Percentiles rank a stretch among this genome's conserved stretches.
Evolutionary conservation across 768 basidiomycete species (phyloP).

Genomic region (Glaciozyma martinii): DNA sequence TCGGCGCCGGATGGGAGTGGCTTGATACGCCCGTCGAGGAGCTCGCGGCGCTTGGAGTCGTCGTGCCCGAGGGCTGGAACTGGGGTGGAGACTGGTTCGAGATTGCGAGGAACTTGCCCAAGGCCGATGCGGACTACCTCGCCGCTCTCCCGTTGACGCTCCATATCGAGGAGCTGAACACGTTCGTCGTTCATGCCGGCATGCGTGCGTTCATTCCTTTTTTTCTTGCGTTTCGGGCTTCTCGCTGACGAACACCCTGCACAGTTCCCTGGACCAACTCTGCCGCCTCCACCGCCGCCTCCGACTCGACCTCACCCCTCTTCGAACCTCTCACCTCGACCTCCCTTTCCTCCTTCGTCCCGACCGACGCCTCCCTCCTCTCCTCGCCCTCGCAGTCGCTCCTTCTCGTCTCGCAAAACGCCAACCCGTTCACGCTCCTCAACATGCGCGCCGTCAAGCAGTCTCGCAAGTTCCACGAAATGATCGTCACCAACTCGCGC

Average conservation of each 20-base stretch:
- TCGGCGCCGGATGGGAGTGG: constrained; percentile 2
- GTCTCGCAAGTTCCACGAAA: background rate
- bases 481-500: background rate
- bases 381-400: constrained; percentile 1
- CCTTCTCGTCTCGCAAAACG: constrained; percentile 18
- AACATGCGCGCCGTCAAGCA: constrained; percentile 21
- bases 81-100: constrained; percentile 28
- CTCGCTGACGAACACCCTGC: background rate
- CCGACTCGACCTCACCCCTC: constrained; percentile 4
- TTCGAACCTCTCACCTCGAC: background rate
- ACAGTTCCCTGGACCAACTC: constrained; percentile 18
- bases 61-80: constrained; percentile 19
- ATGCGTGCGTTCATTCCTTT: constrained; percentile 6
- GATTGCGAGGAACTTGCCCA: constrained; percentile 17
- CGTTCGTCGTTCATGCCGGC: constrained; percentile 30
- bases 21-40: background rate
- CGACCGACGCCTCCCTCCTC: constrained; percentile 3
- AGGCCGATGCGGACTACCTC: constrained; percentile 15
- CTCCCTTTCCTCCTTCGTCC: constrained; percentile 1
- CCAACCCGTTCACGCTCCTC: constrained; percentile 21
- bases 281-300: background rate
- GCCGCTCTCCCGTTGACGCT: constrained; percentile 20
- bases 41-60: constrained; percentile 8
- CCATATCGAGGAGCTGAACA: constrained; percentile 16
- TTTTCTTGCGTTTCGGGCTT: background rate